Conservation (phyloP, 306 rosid genomes). For the Dryas alaskensis region DNA sequence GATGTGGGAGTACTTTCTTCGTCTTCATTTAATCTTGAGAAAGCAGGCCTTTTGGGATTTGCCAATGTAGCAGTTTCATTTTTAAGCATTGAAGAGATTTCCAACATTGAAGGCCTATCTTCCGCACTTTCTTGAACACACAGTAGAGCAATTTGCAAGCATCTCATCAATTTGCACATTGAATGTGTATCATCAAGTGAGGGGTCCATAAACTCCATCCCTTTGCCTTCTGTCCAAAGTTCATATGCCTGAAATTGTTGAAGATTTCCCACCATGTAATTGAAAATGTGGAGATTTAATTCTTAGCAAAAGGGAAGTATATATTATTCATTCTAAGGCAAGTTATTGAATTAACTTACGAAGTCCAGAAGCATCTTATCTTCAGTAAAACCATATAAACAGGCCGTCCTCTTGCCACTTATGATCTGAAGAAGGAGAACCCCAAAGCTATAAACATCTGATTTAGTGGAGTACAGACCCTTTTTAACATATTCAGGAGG, state of each 20-base stretch:
- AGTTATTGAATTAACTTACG: slow-evolving; percentile 21
- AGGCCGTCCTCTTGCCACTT: slow-evolving; percentile 28
- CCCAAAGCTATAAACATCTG: slow-evolving; percentile 40
- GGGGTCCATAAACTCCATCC: slow-evolving; percentile 29
- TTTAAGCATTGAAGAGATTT: slow-evolving; percentile 36
- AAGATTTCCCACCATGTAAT: not conserved
- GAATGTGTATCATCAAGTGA: slow-evolving; percentile 35
- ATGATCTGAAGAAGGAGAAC: slow-evolving; percentile 41
- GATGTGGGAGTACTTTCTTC: not conserved
- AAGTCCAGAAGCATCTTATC: slow-evolving; percentile 25
- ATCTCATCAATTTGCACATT: slow-evolving; percentile 27
- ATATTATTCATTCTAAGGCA: not conserved
- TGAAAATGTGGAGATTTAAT: not conserved
- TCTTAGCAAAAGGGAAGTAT: not conserved
- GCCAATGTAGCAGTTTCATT: not conserved
- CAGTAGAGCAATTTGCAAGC: slow-evolving; percentile 38
- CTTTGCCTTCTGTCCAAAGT: slow-evolving; percentile 35
- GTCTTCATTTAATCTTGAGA: slow-evolving; percentile 2
- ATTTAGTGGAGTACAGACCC: slow-evolving; percentile 35
- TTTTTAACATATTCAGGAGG: slow-evolving; percentile 30
- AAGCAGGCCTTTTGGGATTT: slow-evolving; percentile 31
- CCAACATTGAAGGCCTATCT: slow-evolving; percentile 39
- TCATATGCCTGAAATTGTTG: slow-evolving; percentile 34
- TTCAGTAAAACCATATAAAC: slow-evolving; percentile 16
- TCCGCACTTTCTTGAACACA: slow-evolving; percentile 33